A percentile compares a stretch with the other conserved stretches of the same genome.
Conservation (phyloP, 1,284 basidiomycete species). For the Boletus nobilissimus region DNA sequence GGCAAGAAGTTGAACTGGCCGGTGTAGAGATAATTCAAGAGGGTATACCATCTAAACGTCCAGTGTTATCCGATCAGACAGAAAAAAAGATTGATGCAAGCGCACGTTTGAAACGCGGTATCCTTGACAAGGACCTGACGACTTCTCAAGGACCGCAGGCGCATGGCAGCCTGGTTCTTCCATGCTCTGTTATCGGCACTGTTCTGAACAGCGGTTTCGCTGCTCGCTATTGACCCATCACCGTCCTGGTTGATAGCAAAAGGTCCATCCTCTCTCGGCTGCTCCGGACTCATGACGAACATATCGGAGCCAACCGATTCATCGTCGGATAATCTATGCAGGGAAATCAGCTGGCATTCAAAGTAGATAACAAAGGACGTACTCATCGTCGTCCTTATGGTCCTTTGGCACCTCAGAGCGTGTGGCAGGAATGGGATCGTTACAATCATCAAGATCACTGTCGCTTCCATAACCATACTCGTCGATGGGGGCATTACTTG, state of each 20-base stretch:
- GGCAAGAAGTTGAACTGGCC: slow-evolving; percentile 35
- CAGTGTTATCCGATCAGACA: not conserved
- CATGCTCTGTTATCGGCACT: not conserved
- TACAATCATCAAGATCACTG: slow-evolving; percentile 38
- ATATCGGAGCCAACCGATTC: slow-evolving; percentile 26
- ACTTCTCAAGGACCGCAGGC: slow-evolving; percentile 19
- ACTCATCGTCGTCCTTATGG: not conserved
- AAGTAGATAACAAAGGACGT: not conserved
- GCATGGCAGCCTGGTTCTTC: not conserved
- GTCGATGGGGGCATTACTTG: not conserved
- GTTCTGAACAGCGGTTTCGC: slow-evolving; percentile 11
- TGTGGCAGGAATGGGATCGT: not conserved
- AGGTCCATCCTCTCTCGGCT: not conserved
- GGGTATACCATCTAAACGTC: slow-evolving; percentile 36
- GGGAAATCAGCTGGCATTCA: not conserved
- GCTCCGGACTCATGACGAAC: slow-evolving; percentile 32
- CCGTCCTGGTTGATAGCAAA: not conserved
- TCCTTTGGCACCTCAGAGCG: not conserved
- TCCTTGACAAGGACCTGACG: slow-evolving; percentile 43
- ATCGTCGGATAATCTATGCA: slow-evolving; percentile 21
- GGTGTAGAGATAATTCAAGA: slow-evolving; percentile 43
- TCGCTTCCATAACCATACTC: slow-evolving; percentile 43
- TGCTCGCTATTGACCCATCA: not conserved
- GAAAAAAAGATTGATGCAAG: not conserved
- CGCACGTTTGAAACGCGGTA: slow-evolving; percentile 44